These are phyloP conservation scores for Peniophora sp. DNA, from an alignment of 1,284 basidiomycete genomes.

Conservation along the genomic window DNA sequence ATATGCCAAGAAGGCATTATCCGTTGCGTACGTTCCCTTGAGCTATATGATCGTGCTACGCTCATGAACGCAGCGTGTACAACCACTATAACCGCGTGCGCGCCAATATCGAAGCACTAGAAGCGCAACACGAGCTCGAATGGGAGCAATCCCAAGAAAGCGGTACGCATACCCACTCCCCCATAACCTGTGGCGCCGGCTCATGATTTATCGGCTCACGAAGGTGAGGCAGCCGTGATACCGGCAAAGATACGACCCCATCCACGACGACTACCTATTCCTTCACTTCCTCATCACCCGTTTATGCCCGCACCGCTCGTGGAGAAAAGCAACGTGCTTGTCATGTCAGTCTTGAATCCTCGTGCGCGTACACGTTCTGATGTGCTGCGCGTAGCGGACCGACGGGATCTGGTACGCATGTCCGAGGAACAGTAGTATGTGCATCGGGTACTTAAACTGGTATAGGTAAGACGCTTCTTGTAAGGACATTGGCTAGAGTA, in stretches of 20 bases:
- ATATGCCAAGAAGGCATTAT: slow-evolving; percentile 86
- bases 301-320: slow-evolving; percentile 50
- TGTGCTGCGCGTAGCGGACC: slow-evolving; percentile 50
- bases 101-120: slow-evolving; percentile 48
- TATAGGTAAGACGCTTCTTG: slow-evolving; percentile 81
- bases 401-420: slow-evolving; percentile 64
- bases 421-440: slow-evolving; percentile 7
- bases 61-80: slow-evolving; percentile 86
- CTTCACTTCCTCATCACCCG: slow-evolving; percentile 31
- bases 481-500: slow-evolving; percentile 77
- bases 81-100: slow-evolving; percentile 86
- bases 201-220: too few relatives aligned
- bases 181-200: too few relatives aligned
- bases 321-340: slow-evolving; percentile 91
- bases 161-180: slow-evolving; percentile 19
- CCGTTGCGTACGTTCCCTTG: slow-evolving; percentile 36
- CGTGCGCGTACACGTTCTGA: slow-evolving; percentile 6
- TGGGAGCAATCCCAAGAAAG: slow-evolving; percentile 18
- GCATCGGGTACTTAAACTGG: slow-evolving; percentile 23
- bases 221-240: slow-evolving; percentile 10
- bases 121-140: slow-evolving; percentile 29
- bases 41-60: too few relatives aligned
- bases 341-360: slow-evolving; percentile 50
- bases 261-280: slow-evolving; percentile 27
- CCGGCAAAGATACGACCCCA: slow-evolving; percentile 52